phyloP scores from a whole-genome alignment of 2,329 filamentous ascomycete genomes.

The Xylariaceae sp. region DNA sequence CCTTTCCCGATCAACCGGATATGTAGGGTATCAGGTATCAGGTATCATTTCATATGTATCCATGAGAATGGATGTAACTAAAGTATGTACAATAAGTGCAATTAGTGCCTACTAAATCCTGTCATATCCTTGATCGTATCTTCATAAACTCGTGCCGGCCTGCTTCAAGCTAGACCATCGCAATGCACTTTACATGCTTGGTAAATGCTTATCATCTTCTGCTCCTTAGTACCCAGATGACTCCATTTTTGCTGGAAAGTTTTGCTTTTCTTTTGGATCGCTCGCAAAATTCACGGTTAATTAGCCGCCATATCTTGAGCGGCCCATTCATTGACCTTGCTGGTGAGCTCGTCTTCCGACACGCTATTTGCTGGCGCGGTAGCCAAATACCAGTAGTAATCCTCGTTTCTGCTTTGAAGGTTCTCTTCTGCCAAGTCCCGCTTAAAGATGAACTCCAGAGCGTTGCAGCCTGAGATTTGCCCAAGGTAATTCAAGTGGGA shows the following conservation, averaged over 20 bases:
- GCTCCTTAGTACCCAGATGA: too few species aligned
- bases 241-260: background rate
- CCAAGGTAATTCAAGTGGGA: conserved; percentile 50
- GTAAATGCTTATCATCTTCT: conserved; percentile 3
- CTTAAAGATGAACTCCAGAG: conserved; percentile 22
- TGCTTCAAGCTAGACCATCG: conserved; percentile 1
- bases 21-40: background rate
- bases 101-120: background rate
- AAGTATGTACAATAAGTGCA: conserved; percentile 7
- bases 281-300: background rate
- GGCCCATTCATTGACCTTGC: conserved; percentile 23
- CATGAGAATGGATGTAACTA: background rate
- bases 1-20: background rate
- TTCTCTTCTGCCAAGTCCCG: conserved; percentile 13
- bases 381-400: conserved; percentile 15
- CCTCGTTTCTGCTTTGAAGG: too few species aligned
- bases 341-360: conserved; percentile 23
- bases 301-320: conserved; percentile 18
- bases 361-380: conserved; percentile 19
- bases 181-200: conserved; percentile 8
- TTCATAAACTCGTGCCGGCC: background rate
- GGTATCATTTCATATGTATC: background rate
- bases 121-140: background rate
- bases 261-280: too few species aligned
- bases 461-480: conserved; percentile 38